These are phyloP conservation scores for Trematosphaeria pertusa DNA, from an alignment of 2,329 filamentous ascomycete species.

Conservation along the genomic window DNA sequence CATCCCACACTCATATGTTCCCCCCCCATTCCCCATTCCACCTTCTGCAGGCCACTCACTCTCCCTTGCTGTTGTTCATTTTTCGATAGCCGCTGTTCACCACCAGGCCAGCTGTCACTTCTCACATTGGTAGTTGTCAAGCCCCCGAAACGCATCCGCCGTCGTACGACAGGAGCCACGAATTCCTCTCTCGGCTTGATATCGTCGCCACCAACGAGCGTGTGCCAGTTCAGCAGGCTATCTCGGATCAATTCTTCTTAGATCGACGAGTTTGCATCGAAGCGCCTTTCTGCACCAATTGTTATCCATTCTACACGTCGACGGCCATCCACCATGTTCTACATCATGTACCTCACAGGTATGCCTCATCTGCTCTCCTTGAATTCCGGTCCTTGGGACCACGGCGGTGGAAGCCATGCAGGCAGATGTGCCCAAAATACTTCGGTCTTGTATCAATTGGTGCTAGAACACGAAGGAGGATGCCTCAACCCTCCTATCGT, in stretches of 20 bases:
- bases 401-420: slow-evolving; percentile 12
- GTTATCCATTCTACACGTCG: slow-evolving; percentile 26
- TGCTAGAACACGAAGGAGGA: slow-evolving; percentile 7
- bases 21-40: slow-evolving; percentile 40
- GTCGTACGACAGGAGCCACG: slow-evolving; percentile 49
- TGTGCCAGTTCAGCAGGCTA: slow-evolving; percentile 43
- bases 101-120: slow-evolving; percentile 47
- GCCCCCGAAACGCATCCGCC: slow-evolving; percentile 32
- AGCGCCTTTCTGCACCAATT: slow-evolving; percentile 35
- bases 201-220: slow-evolving; percentile 41
- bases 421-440: slow-evolving; percentile 12
- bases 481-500: slow-evolving; percentile 7
- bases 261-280: slow-evolving; percentile 33
- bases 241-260: slow-evolving; percentile 27
- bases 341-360: slow-evolving; percentile 55
- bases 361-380: slow-evolving; percentile 29
- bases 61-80: slow-evolving; percentile 45
- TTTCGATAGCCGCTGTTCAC: slow-evolving; percentile 35
- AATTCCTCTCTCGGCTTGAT: slow-evolving; percentile 35
- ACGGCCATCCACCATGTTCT: slow-evolving; percentile 46
- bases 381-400: slow-evolving; percentile 13
- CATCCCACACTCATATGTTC: slow-evolving; percentile 49
- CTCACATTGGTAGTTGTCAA: slow-evolving; percentile 45
- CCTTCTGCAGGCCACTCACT: slow-evolving; percentile 46
- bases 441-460: slow-evolving; percentile 19